Base-by-base conservation (phyloP, 192 early-diverging fungal species). In the Coemansia sp. region DNA sequence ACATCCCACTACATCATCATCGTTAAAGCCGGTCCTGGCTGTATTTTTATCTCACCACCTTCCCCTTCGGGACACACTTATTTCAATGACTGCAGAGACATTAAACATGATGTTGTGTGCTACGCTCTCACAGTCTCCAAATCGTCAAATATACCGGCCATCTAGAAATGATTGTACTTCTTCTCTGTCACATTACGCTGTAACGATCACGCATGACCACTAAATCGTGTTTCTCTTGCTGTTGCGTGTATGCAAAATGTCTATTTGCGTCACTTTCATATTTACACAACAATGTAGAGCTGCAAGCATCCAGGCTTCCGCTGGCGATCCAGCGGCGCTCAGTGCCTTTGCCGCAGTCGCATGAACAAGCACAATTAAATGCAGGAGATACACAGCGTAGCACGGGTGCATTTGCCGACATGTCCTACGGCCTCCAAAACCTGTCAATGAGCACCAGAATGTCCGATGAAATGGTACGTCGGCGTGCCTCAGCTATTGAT, bases 401-500 rank as follows among this genome's bases (percentile, higher is more conserved):
- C 22, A 14, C 20, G 1, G 22, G 20, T 14, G 19, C 22, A 5
- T 9, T 25, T 54, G 10, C 8, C 17, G 49, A 19, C 14, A 54
- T 25, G 8, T 19, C 51, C 8, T 9, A 9, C 51, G 25, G 20
- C 7, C 7, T 54, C 19, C 16, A 50, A 8, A 50, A 17, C 48
- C 25, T 56, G 37, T 56, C 55, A 9, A 56, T 10, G 12, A 38
- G 19, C 32, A 5, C 25, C 37, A 56, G 25, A 8, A 38, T 5
- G 20, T 7, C 9, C 20, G 19, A 56, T 37, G 14, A 5, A 5
- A 37, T 6, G 55, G 20, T 14, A 19, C 38, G n/a, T 19, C 57
- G 57, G 0, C 57, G 57, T 1, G 57, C 57, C 17, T 59, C 57
- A n/a, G 57, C 57, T n/a, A 59, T 59, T 9, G 16, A 59, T n/a